Conservation (phyloP, 2,329 filamentous ascomycete genomes). For the Penicillium capsulatum region DNA sequence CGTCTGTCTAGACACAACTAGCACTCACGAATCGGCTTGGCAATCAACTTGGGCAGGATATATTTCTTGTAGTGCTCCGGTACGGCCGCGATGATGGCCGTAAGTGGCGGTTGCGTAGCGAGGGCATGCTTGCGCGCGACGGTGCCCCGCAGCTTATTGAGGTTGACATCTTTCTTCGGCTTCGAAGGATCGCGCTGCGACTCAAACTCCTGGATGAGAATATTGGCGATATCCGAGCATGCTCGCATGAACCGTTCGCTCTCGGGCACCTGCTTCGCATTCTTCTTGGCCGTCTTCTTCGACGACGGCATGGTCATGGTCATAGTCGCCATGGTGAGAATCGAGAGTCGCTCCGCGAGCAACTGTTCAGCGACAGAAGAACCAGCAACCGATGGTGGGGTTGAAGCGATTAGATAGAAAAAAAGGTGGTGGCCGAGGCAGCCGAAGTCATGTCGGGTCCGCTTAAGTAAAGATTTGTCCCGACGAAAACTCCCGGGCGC, state of each 20-base stretch:
- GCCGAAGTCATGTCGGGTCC: conserved; percentile 31
- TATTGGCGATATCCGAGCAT: conserved; percentile 92
- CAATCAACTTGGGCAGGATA: conserved; percentile 90
- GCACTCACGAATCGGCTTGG: conserved; percentile 81
- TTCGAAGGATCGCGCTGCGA: conserved; percentile 67
- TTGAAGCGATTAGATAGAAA: conserved; percentile 23
- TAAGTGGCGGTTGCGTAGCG: conserved; percentile 81
- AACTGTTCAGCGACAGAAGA: not conserved
- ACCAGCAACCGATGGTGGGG: conserved; percentile 4
- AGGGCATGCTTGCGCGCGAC: conserved; percentile 90
- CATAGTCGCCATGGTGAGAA: conserved; percentile 56
- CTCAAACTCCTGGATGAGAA: conserved; percentile 91
- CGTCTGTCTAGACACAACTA: not conserved
- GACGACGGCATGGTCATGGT: conserved; percentile 56
- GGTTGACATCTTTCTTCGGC: conserved; percentile 79
- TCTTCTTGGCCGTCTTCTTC: conserved; percentile 58
- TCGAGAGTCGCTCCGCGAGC: not conserved
- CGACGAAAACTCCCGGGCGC: conserved; percentile 31
- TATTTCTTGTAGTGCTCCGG: conserved; percentile 99
- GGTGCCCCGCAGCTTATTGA: conserved; percentile 81
- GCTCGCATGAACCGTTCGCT: conserved; percentile 91
- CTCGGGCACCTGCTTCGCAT: conserved; percentile 75
- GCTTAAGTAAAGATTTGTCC: conserved; percentile 38
- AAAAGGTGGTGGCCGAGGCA: conserved; percentile 24
- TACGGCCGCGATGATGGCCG: conserved; percentile 94